Base-by-base conservation (phyloP, 129 eudicot genomes). In the Saussurea involucrata region DNA sequence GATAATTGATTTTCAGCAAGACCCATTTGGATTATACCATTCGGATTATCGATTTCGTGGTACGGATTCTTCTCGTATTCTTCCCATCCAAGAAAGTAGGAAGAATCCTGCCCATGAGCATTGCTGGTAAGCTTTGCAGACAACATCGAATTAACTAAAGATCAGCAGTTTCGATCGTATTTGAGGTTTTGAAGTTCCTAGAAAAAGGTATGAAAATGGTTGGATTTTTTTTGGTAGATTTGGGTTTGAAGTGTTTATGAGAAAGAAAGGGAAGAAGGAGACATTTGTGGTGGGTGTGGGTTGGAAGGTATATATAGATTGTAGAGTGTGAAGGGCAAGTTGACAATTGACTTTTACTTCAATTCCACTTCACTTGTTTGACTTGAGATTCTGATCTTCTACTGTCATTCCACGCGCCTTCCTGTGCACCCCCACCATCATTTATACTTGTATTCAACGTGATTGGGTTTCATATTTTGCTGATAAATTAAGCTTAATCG, bases 51-150 rank as follows among this genome's bases (percentile, higher is more conserved):
- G 44, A 76, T 24, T 37, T 82, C 86, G 21, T 89, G 80, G 74
- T 84, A 91, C 0, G 98, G 98, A 78, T 94, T 94, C 82, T 94
- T 94, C 86, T 94, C 97, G 75, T 94, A 94, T 82, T 91, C 98
- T 58, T 94, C 85, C 98, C 98, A 94, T 49, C 98, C 98, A 21
- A 91, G 86, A 78, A 94, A 94, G 83, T 93, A 93, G 4, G 97
- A 88, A 17, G 98, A 93, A 77, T 90, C 98, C 42, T 93, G 97
- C 15, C 98, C 97, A 31, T 94, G 97, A 2, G 88, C 79, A 58
- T 94, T 94, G 72, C 83, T 72, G 17, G 93, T 81, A 69, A 89
- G 96, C 74, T 87, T 88, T 40, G 31, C 72, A 0, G 98, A 91
- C 61, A 94, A 78, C 96, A 88, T 80, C 76, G 64, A 24, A 5